Evolutionary conservation across 768 basidiomycete species (phyloP).

Genomic region (Favolaschia claudopus): DNA sequence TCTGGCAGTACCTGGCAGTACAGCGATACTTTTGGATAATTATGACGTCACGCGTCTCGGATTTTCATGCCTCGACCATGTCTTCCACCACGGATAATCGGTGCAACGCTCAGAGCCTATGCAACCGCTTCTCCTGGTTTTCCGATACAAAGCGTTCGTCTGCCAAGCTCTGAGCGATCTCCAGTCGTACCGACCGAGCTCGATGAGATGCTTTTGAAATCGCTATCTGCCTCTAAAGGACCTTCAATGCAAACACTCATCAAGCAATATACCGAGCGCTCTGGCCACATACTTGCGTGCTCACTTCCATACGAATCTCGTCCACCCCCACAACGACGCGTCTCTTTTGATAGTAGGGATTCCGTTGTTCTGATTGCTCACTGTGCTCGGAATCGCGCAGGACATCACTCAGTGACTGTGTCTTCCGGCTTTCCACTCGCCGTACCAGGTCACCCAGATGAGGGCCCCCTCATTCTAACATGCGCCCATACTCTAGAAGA

Average conservation of each 20-base stretch:
- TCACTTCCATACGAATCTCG: slow-evolving; percentile 61
- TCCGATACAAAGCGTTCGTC: too few relatives aligned
- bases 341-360: slow-evolving; percentile 36
- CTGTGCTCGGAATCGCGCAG: slow-evolving; percentile 43
- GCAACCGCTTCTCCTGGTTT: slow-evolving; percentile 4
- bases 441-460: slow-evolving; percentile 26
- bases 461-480: slow-evolving; percentile 52
- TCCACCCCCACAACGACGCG: slow-evolving; percentile 41
- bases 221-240: neutral
- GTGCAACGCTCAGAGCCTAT: neutral
- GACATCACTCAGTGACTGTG: slow-evolving; percentile 53
- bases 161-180: neutral
- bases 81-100: too few relatives aligned
- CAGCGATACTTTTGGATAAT: too few relatives aligned
- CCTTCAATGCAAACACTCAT: slow-evolving; percentile 43
- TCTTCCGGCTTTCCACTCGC: slow-evolving; percentile 67
- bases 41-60: too few relatives aligned
- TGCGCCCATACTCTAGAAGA: slow-evolving; percentile 73
- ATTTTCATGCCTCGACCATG: neutral
- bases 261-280: slow-evolving; percentile 49
- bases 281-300: slow-evolving; percentile 50
- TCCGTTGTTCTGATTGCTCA: slow-evolving; percentile 62
- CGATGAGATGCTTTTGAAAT: neutral
- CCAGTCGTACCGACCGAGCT: slow-evolving; percentile 1
- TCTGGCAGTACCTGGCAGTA: too few relatives aligned